Conservation (phyloP, 225 moss, liverwort and hornwort species). For the Polytrichum formosum region DNA sequence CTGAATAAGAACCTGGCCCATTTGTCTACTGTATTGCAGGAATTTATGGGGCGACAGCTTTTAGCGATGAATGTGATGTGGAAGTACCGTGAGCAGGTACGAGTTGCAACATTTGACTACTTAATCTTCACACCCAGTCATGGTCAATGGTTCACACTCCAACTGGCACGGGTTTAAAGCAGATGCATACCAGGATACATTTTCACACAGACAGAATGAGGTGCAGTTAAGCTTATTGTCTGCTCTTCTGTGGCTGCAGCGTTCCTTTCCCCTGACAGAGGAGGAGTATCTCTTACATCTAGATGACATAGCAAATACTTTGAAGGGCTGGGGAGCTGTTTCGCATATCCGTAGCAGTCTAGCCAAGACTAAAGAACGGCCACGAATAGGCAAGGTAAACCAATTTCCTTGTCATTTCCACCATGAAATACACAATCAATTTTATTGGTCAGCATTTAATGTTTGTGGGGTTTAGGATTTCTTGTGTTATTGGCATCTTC, state of each 20-base stretch:
- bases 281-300: constrained; percentile 92
- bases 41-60: constrained; percentile 92
- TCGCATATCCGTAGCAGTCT: constrained; percentile 75
- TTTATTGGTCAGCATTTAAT: too few species aligned
- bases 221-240: neutral
- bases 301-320: constrained; percentile 78
- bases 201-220: too few species aligned
- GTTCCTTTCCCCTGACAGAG: constrained; percentile 94
- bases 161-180: neutral
- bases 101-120: too few species aligned
- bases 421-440: too few species aligned
- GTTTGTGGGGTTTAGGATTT: too few species aligned
- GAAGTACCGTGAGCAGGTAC: constrained; percentile 99
- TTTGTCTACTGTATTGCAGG: constrained; percentile 40
- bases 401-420: too few species aligned
- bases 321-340: constrained; percentile 98
- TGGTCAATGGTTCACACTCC: too few species aligned
- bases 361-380: constrained; percentile 89
- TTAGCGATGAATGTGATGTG: constrained; percentile 99
- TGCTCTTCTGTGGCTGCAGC: constrained; percentile 42
- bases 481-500: too few species aligned
- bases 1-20: neutral
- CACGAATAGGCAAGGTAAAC: constrained; percentile 95
- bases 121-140: too few species aligned
- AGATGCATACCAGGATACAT: neutral